A percentile compares a stretch with the other conserved stretches of the same genome.
These are phyloP conservation scores for Priceomyces carsonii DNA, from an alignment of 805 yeast species.

Conservation along the genomic window DNA sequence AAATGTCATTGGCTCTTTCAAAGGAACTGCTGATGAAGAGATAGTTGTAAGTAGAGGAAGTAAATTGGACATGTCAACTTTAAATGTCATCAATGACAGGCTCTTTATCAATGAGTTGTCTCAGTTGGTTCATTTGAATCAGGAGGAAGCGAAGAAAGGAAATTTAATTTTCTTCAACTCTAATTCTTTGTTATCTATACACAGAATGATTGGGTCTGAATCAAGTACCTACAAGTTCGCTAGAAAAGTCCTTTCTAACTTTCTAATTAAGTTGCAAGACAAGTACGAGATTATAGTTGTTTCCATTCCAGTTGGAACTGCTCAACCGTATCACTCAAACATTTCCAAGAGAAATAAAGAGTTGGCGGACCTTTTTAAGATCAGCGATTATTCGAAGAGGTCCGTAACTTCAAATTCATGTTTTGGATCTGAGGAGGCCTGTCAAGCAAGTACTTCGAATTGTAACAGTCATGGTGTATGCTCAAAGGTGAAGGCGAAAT, in stretches of 20 bases:
- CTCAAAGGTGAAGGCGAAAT: constrained; percentile 31
- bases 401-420: constrained; percentile 19
- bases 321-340: constrained; percentile 14
- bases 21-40: constrained; percentile 8
- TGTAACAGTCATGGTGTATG: constrained; percentile 60
- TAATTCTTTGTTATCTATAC: constrained; percentile 43
- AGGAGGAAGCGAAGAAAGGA: constrained; percentile 16
- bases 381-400: constrained; percentile 1
- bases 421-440: constrained; percentile 46
- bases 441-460: constrained; percentile 46
- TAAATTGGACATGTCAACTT: constrained; percentile 22
- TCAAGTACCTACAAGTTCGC: constrained; percentile 45
- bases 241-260: constrained; percentile 31
- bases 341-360: constrained; percentile 19
- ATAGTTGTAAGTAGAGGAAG: constrained; percentile 7
- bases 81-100: constrained; percentile 43
- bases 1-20: constrained; percentile 9
- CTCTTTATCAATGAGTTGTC: constrained; percentile 49
- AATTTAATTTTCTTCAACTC: constrained; percentile 39
- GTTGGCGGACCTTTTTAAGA: constrained; percentile 13
- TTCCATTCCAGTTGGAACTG: constrained; percentile 29
- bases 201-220: constrained; percentile 42
- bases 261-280: constrained; percentile 19
- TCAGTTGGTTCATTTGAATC: constrained; percentile 44
- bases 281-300: constrained; percentile 30